These are phyloP conservation scores for Phytophthora litchii DNA, from an alignment of 352 stramenopile genomes.

Conservation along the genomic window DNA sequence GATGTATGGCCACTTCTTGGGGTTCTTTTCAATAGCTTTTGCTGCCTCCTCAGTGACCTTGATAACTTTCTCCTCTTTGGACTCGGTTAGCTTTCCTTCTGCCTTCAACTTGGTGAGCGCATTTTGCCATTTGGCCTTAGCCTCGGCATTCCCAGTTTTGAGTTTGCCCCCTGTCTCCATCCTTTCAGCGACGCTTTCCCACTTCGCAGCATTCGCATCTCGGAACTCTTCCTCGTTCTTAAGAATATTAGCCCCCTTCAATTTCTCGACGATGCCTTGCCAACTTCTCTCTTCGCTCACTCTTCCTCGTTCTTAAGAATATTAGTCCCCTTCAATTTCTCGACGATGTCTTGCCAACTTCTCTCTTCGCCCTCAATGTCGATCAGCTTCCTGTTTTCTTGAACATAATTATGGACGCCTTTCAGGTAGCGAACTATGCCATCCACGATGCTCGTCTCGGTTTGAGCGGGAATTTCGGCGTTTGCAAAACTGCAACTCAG, in stretches of 20 bases:
- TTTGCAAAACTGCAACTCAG: no score
- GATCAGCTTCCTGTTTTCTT: neutral
- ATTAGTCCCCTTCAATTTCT: conserved; percentile 1
- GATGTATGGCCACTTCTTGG: conserved; percentile 24
- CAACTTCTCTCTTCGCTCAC: conserved; percentile 5
- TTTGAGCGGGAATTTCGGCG: neutral
- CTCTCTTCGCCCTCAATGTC: conserved; percentile 3
- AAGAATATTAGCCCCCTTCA: neutral
- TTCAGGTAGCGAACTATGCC: neutral
- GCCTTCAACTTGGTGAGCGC: conserved; percentile 6
- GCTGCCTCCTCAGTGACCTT: conserved; percentile 18
- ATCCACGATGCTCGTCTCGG: neutral
- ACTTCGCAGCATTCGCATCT: conserved; percentile 2
- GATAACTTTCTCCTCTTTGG: neutral
- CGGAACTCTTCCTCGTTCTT: conserved; percentile 2
- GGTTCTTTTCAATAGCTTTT: conserved; percentile 3
- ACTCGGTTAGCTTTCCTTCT: conserved; percentile 3
- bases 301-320: neutral
- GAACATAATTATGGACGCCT: neutral
- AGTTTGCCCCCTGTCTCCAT: neutral
- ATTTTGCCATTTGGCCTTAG: conserved; percentile 7
- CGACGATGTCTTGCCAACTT: conserved; percentile 1
- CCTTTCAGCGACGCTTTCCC: conserved; percentile 1
- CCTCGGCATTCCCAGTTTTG: neutral
- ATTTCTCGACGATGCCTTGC: conserved; percentile 1